Evolutionary conservation across 179 eudicot species (phyloP), one percentile per base, ranked within the genome.

Genomic region (Kewa caespitosa): DNA sequence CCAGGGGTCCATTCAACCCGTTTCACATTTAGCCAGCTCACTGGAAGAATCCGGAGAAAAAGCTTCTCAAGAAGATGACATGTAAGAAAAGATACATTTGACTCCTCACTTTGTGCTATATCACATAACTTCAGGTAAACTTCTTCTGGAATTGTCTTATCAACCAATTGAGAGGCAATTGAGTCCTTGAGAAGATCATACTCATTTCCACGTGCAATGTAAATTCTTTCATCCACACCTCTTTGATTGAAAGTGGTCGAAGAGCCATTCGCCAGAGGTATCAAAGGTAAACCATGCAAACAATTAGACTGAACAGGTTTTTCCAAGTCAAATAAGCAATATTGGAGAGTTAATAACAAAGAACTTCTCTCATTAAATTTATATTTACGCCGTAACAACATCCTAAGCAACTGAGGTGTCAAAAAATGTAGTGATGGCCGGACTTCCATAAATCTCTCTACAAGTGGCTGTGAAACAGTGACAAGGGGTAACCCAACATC

Each of bases 221-320:
- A 96, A 74, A 96, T 85, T 80, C 90, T 90, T 80, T 94, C 97
- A 77, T 81, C 83, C 55, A 72, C 80, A 28, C 98, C 96, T 76
- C 87, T 86, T 73, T 88, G 89, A 77, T 89, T 93, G 37, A 96
- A 87, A 54, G 86, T 80, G 37, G 97, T 80, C 62, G 90, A 94
- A 69, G 81, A 88, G 64, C 96, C 98, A 90, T 86, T 86, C 70
- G 97, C 91, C 81, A 96, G 89, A 76, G 99, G 99, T 74, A 96
- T 72, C 87, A 96, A 84, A 78, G 97, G 92, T 70, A 96, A 86
- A 32, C 98, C 99, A 84, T 80, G 86, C 82, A 87, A 85, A 80
- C 86, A 88, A 76, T 88, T 87, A 76, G 87, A 84, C 70, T 74
- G 85, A 73, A 87, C 66, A 69, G 94, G 90, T 80, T 74, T 78